phyloP scores from a whole-genome alignment of 2,329 filamentous ascomycete genomes.

The Colletotrichum abscissum region DNA sequence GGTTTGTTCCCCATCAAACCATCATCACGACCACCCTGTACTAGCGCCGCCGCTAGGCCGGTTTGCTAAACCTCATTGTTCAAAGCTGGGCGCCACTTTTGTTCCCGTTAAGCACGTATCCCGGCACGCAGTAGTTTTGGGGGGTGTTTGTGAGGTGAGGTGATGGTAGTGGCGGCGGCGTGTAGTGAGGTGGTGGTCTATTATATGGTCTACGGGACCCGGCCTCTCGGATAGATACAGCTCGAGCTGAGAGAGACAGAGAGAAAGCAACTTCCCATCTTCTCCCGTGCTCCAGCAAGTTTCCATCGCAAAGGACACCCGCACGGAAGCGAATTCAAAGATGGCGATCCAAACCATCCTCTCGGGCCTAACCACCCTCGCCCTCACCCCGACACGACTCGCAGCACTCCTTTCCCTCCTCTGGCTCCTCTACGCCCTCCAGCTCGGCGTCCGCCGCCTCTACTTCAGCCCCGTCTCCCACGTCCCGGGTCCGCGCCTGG shows the following conservation, averaged over 20 bases:
- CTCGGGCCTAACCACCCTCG: constrained; percentile 30
- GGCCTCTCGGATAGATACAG: background rate
- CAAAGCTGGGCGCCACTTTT: background rate
- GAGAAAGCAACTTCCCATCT: background rate
- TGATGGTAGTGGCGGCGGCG: background rate
- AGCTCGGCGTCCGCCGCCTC: constrained; percentile 45
- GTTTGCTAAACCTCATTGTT: background rate
- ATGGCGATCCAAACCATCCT: constrained; percentile 41
- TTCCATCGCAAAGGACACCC: background rate
- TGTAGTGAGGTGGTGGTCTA: background rate
- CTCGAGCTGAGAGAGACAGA: background rate
- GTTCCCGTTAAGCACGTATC: background rate
- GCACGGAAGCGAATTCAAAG: background rate
- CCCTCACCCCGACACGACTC: constrained; percentile 42
- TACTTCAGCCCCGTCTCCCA: constrained; percentile 51
- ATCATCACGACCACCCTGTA: background rate
- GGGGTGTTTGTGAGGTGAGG: background rate
- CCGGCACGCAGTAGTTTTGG: background rate
- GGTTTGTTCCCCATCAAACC: background rate
- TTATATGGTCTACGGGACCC: background rate
- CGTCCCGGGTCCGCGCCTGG: constrained; percentile 52
- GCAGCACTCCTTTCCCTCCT: constrained; percentile 38
- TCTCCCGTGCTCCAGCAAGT: background rate
- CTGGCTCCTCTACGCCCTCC: constrained; percentile 44
- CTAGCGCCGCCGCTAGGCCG: background rate